Conservation (phyloP, 805 yeast species). For the Candida khao-thaluensis region DNA sequence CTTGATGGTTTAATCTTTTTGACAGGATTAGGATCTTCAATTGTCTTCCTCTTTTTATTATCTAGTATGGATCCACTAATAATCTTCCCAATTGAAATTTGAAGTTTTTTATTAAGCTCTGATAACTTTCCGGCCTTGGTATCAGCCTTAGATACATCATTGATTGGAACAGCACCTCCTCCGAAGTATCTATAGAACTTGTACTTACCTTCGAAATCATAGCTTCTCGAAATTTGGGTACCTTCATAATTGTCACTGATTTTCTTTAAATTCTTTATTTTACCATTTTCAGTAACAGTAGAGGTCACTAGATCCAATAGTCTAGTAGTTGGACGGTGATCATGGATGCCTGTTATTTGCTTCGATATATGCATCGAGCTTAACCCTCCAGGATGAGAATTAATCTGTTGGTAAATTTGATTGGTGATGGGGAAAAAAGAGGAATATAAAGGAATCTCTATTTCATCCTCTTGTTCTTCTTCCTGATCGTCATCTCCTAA, state of each 20-base stretch:
- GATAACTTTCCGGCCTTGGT: neutral
- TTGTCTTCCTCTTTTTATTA: slow-evolving; percentile 7
- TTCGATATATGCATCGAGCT: slow-evolving; percentile 56
- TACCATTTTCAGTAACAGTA: slow-evolving; percentile 28
- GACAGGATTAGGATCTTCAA: neutral
- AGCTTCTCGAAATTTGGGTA: slow-evolving; percentile 50
- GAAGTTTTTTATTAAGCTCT: slow-evolving; percentile 16
- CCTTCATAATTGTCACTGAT: slow-evolving; percentile 29
- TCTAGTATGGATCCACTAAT: slow-evolving; percentile 18
- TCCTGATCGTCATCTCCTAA: slow-evolving; percentile 23
- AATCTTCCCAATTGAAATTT: slow-evolving; percentile 24
- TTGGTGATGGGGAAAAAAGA: slow-evolving; percentile 60
- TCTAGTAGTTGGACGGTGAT: slow-evolving; percentile 50
- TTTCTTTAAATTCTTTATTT: slow-evolving; percentile 25
- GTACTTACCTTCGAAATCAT: slow-evolving; percentile 71
- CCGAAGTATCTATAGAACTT: slow-evolving; percentile 63
- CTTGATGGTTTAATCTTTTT: neutral
- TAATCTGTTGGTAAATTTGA: slow-evolving; percentile 57
- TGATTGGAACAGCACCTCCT: neutral
- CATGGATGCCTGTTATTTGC: slow-evolving; percentile 53
- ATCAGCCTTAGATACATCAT: neutral
- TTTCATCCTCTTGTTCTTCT: slow-evolving; percentile 22
- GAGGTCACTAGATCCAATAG: slow-evolving; percentile 50
- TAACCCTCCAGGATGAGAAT: slow-evolving; percentile 49
- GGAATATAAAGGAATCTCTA: slow-evolving; percentile 41